Evolutionary conservation across 805 yeast species (phyloP), one percentile per base, ranked within the genome.

Genomic region (Sporopachydermia lactativora): DNA sequence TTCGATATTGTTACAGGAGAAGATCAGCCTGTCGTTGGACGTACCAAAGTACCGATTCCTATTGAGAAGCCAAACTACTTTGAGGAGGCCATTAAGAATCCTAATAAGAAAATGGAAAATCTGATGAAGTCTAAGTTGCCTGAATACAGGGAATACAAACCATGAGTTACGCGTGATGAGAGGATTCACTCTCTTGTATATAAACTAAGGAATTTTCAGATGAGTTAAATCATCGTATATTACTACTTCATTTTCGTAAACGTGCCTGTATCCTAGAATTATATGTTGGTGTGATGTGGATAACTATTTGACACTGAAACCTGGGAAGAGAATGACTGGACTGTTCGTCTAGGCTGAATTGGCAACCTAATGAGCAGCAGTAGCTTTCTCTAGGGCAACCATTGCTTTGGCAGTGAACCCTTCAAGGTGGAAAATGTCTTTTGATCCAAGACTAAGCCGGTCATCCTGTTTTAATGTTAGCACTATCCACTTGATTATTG

Each of bases 351-450:
- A 18, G 39, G n/a, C 13, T 19, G 8, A 39, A 8, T 24, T 24
- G 8, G 13, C n/a, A n/a, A 24, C n/a, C 31, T 24, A 24, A 24
- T 24, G n/a, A 24, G 31, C 31, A 8, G 31, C 8, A 8, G 31
- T n/a, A 17, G 19, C 54, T 17, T 50, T 61, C 50, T 81, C 92
- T 39, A 81, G 56, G 5, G 70, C 70, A 35, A 84, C 81, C 96
- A 92, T 89, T 2, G 77, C 74, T 54, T 73, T 79, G 1, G 96
- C 96, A 15, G 83, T 72, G 54, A 85, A 92, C 1, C 97, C 98
- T 62, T 92, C 98, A 41, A 92, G 61, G 60, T 92, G 98, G 59
- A 84, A 92, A 8, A 92, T 89, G 34, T 86, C 83, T 58, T 92
- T 92, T 44, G 73, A 72, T 2, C 97, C 98, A 43, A 81, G 61